These are phyloP conservation scores for Ascomycota sp. DNA, from an alignment of 2,329 filamentous ascomycete genomes.

Conservation along the genomic window DNA sequence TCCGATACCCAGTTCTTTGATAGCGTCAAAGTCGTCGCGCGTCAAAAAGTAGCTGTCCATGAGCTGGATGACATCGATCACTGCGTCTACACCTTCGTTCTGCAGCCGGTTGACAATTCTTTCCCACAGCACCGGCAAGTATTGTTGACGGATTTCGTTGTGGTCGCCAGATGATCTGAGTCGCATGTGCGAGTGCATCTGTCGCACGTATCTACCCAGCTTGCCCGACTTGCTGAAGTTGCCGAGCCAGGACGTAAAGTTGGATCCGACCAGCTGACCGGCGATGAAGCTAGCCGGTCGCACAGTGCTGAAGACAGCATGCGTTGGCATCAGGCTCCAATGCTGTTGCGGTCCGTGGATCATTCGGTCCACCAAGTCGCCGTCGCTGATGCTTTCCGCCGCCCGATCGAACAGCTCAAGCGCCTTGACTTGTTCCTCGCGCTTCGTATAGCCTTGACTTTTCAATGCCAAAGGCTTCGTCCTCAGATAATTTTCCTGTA, in stretches of 20 bases:
- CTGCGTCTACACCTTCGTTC: conserved; percentile 59
- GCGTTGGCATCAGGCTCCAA: conserved; percentile 93
- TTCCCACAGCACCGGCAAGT: conserved; percentile 74
- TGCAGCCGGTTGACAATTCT: conserved; percentile 57
- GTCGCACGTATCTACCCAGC: conserved; percentile 64
- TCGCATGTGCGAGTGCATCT: conserved; percentile 94
- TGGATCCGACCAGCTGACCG: conserved; percentile 53
- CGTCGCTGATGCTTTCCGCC: conserved; percentile 90
- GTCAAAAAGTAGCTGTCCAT: conserved; percentile 98
- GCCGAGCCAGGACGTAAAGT: conserved; percentile 82
- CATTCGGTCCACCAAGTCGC: conserved; percentile 90
- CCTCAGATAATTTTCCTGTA: conserved; percentile 91
- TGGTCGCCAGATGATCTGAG: conserved; percentile 76
- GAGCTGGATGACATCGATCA: conserved; percentile 68
- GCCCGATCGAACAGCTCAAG: conserved; percentile 74
- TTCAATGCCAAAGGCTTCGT: conserved; percentile 52
- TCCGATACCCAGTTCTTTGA: conserved; percentile 79
- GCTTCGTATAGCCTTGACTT: conserved; percentile 32
- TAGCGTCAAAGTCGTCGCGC: conserved; percentile 81
- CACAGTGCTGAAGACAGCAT: conserved; percentile 90
- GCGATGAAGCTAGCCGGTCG: conserved; percentile 72
- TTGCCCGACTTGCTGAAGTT: conserved; percentile 78
- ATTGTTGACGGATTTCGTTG: conserved; percentile 86
- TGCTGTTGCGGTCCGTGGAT: conserved; percentile 97
- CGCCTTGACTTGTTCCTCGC: conserved; percentile 58